Base-by-base conservation (phyloP, 768 basidiomycete genomes). In the Lentinula detonsa region DNA sequence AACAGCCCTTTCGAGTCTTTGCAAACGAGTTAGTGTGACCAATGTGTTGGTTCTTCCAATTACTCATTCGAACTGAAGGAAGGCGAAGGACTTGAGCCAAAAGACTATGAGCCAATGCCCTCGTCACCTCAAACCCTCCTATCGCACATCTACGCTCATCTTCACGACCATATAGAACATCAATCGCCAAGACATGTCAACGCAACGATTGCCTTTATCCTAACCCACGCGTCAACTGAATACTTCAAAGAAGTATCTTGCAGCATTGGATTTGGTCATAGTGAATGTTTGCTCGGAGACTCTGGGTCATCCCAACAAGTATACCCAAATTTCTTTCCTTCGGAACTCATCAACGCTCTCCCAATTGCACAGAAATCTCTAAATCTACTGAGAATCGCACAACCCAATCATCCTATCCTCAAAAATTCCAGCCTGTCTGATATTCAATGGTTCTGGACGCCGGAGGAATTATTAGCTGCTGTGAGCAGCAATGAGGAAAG, bases 281-380 rank as follows among this genome's bases (percentile, higher is more conserved):
- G 71, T 21, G 28, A 13, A 23, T 31, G 67, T 4, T 73, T 61
- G 65, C 74, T 62, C 68, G 74, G 65, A 49, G 69, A 53, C 62
- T 74, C n/a, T 9, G 28, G 23, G 28, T 43, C 65, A 39, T 75
- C 75, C 42, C 73, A 76, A 3, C 73, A 76, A 3, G 69, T 72
- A 6, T 87, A 85, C 64, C 91, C 92, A 0, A 71, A 71, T 4
- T 93, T 94, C 70, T 82, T 93, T 61, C 80, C 83, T 3, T 63
- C 65, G 5, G 75, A 75, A 11, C 70, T 88, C 33, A 72, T 81
- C 6, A 75, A 79, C 49, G 76, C 82, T 6, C 72, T 93, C 3
- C 80, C 84, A 11, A 81, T 82, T 3, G 90, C 90, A 1, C 83
- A 83, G 62, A 86, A 83, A 65, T 93, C 92, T 0, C 71, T 93